Evolutionary conservation across 768 basidiomycete genomes (phyloP), one percentile per base, ranked within the genome.

Genomic region (Leucosporidium creatinivorum): DNA sequence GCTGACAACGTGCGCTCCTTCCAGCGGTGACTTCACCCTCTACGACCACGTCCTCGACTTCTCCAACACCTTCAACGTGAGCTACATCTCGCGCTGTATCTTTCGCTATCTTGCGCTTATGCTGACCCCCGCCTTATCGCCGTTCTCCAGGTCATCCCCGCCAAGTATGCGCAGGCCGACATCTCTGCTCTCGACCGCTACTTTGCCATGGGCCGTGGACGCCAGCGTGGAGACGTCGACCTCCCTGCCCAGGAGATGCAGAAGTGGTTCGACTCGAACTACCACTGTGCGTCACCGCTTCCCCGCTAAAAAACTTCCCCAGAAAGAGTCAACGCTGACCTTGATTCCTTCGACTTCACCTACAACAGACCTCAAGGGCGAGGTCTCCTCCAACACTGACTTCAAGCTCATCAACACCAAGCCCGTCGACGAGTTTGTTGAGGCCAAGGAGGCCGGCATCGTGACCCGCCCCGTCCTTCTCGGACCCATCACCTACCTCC

Each of bases 41-140:
- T 99, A 97, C 80, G 94, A 97, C 81, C 94, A 98, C 79, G 91
- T 97, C 78, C 87, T 98, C 76, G 94, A 98, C 81, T 92, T 94
- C 81, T 92, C 92, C 71, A 85, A 88, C 69, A 87, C 89, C 55
- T 94, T 99, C 85, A 96, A 97, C 79, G 92, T 44, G 39, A 44
- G 39, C 39, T 44, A 12, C 39, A 44, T 44, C 39, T 44, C 39
- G 33, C 33, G 33, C 33, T 33, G 33, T 44, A 44, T 44, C 13
- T 44, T 17, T 44, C 13, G 10, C 39, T 44, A 10, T 44, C 39
- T 73, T 98, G 98, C 80, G 81, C 85, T 68, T 87, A 88, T 62
- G 88, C 89, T 72, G 86, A 87, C 66, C 82, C 98, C 61, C n/a
- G n/a, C 89, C 91, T 36, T 93, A 97, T 85, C 94, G 94, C 79